Evolutionary conservation across 352 stramenopile species (phyloP), one percentile per base, ranked within the genome.

Genomic region (Globisporangium acanthophoron): DNA sequence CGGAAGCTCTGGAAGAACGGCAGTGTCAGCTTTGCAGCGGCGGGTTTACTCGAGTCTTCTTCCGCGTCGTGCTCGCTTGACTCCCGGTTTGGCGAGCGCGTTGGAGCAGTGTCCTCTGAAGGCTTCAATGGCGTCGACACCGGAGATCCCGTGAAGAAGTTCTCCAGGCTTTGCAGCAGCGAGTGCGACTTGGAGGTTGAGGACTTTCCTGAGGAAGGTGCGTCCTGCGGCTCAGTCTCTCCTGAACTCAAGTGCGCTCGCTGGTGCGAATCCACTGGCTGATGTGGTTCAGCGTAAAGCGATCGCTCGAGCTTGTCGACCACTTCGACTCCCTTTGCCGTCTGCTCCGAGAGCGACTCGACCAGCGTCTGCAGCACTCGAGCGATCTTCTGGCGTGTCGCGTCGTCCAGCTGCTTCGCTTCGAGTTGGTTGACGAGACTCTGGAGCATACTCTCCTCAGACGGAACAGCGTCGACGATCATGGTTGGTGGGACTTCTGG

Each of bases 1-100:
- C 75, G 69, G 11, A 86, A 82, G 52, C 78, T 85, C 59, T 90
- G 80, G 52, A 90, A 88, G 49, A 90, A 79, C 12, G 78, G 76
- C 7, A 90, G 57, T 1, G 80, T 74, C 16, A 87, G 52, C 46
- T 88, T 90, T 3, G 69, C 63, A n/a, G 46, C 47, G n/a, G 44
- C 44, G 3, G 15, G 0, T 35, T 49, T 54, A 16, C 11, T 46
- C 5, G 45, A 31, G 3, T 66, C 40, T 13, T 68, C 40, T 16
- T 46, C 18, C 16, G 16, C 16, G 5, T 56, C 51, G 12, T 2
- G 31, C 3, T 21, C 27, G 15, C 46, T 55, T 24, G 9, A 1
- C 3, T 43, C 45, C 18, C 21, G 40, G 4, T 41, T 3, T 18
- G 27, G 13, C 13, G 15, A 20, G 1, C 3, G 3, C 2, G 48